These are phyloP conservation scores for Cylindrotheca closterium DNA, from an alignment of 108 stramenopile genomes.

Conservation along the genomic window DNA sequence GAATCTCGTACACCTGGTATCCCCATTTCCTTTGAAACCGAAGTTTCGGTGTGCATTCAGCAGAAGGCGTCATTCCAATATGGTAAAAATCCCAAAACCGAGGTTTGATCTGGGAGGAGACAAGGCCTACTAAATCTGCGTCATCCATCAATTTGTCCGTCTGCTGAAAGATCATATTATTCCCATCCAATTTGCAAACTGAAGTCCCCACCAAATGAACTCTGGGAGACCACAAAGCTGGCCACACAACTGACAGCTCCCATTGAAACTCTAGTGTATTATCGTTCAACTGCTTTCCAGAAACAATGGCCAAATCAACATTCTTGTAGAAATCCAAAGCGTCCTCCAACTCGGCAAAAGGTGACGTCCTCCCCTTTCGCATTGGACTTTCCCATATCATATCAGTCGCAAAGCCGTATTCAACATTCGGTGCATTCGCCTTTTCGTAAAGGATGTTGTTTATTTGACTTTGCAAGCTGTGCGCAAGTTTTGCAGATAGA, in stretches of 20 bases:
- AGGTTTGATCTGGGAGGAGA: conserved; percentile 57
- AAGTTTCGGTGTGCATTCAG: conserved; percentile 50
- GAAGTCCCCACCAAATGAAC: conserved; percentile 65
- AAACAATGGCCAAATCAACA: conserved; percentile 68
- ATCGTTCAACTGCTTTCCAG: conserved; percentile 40
- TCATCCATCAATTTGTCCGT: conserved; percentile 45
- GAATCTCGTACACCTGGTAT: conserved; percentile 62
- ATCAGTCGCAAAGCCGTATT: conserved; percentile 21
- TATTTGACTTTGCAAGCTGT: conserved; percentile 57
- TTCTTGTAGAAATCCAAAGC: conserved; percentile 62
- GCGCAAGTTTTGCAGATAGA: conserved; percentile 36
- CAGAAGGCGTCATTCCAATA: conserved; percentile 84
- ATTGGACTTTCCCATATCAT: conserved; percentile 65
- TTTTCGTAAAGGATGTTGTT: conserved; percentile 48
- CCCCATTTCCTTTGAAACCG: conserved; percentile 33
- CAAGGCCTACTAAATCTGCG: conserved; percentile 35
- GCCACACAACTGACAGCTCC: conserved; percentile 80
- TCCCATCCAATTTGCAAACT: conserved; percentile 26
- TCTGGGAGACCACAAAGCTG: conserved; percentile 75
- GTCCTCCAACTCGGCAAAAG: conserved; percentile 51
- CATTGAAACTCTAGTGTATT: conserved; percentile 47
- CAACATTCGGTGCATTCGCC: conserved; percentile 6
- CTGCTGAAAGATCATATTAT: conserved; percentile 49
- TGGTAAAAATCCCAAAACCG: conserved; percentile 89
- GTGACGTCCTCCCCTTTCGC: conserved; percentile 17